Conservation (phyloP, 148 eudicot species). For the Persicaria tinctoria region DNA sequence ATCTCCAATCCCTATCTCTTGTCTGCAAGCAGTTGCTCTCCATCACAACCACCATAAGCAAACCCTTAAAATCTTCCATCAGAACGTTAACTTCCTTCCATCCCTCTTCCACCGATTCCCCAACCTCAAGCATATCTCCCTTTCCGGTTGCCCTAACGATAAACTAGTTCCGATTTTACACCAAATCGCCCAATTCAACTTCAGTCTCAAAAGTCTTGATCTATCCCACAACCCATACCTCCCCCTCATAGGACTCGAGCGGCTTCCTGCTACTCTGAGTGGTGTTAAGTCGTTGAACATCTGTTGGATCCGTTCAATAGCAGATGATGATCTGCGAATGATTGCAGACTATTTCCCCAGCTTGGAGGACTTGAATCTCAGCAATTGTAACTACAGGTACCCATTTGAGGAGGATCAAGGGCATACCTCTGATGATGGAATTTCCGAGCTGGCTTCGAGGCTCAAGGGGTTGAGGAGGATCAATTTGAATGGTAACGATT, state of each 20-base stretch:
- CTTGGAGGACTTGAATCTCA: constrained; percentile 27
- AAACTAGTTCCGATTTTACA: constrained; percentile 17
- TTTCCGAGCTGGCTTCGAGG: constrained; percentile 24
- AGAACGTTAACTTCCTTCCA: neutral
- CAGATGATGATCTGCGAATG: no score
- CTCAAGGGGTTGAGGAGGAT: constrained; percentile 24
- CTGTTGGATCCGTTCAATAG: no score
- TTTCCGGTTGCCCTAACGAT: constrained; percentile 11
- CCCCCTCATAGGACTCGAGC: no score
- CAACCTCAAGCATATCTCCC: no score
- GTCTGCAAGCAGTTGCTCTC: constrained; percentile 48
- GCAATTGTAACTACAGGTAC: constrained; percentile 46
- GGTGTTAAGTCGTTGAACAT: no score
- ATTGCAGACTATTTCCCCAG: no score
- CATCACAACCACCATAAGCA: constrained; percentile 38
- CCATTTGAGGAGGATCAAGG: constrained; percentile 24
- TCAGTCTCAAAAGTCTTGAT: no score
- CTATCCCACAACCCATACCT: no score
- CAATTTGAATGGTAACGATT: constrained; percentile 37
- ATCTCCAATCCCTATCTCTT: constrained; percentile 37
- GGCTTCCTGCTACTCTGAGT: no score
- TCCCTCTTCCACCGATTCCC: no score
- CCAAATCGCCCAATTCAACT: no score
- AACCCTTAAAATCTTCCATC: constrained; percentile 24
- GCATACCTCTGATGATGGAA: no score